phyloP scores from a whole-genome alignment of 169 alveolate genomes.

The Condylostoma magnum region DNA sequence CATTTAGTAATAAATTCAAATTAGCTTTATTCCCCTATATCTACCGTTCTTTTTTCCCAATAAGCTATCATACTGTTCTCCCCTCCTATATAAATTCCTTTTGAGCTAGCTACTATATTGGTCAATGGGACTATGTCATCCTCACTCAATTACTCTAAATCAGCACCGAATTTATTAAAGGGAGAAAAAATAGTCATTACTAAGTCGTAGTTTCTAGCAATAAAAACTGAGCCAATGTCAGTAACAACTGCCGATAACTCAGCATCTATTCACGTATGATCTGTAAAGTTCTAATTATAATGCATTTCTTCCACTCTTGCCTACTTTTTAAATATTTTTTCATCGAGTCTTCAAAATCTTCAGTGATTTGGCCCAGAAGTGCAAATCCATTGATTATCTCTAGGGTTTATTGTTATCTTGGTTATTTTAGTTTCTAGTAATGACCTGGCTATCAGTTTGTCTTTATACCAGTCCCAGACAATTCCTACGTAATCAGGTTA shows the following conservation, averaged over 20 bases:
- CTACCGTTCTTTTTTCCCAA: slow-evolving; percentile 6
- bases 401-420: slow-evolving; percentile 32
- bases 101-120: not conserved
- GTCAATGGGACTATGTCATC: slow-evolving; percentile 1
- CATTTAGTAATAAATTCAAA: not conserved
- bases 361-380: slow-evolving; percentile 33
- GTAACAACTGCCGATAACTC: not conserved
- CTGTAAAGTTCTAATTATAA: slow-evolving; percentile 20
- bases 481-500: not conserved
- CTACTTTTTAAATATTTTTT: slow-evolving; percentile 15
- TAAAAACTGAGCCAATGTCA: slow-evolving; percentile 19
- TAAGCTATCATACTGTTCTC: slow-evolving; percentile 16
- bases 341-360: slow-evolving; percentile 31
- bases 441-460: slow-evolving; percentile 3
- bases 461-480: slow-evolving; percentile 31
- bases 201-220: slow-evolving; percentile 20
- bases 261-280: slow-evolving; percentile 34
- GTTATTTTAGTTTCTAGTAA: slow-evolving; percentile 24
- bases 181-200: not conserved
- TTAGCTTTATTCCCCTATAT: not conserved
- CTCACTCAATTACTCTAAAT: not conserved
- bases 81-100: slow-evolving; percentile 24
- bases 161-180: not conserved
- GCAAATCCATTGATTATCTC: slow-evolving; percentile 11
- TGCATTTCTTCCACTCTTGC: not conserved